phyloP scores from a whole-genome alignment of 2,329 filamentous ascomycete genomes.

The Fusarium sulawesiense region DNA sequence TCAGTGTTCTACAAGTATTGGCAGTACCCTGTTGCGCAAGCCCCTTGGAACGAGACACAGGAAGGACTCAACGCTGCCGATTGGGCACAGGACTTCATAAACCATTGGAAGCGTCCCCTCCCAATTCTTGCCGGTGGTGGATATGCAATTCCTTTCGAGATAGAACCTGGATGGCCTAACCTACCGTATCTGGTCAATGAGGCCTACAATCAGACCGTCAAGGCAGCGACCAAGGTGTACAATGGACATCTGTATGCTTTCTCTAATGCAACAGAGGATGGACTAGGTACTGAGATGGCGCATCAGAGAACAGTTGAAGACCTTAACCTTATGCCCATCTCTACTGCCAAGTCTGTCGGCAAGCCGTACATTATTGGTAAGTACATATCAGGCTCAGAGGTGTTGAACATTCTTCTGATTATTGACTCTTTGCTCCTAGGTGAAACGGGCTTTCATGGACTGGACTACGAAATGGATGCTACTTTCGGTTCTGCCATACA shows the following conservation, averaged over 20 bases:
- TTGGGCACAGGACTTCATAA: background rate
- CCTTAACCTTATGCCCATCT: background rate
- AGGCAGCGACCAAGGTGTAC: background rate
- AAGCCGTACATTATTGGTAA: background rate
- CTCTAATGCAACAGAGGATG: background rate
- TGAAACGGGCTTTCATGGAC: background rate
- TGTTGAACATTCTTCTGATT: no score
- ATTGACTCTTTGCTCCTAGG: no score
- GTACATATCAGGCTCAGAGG: background rate
- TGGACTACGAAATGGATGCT: background rate
- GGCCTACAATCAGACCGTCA: background rate
- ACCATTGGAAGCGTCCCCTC: background rate
- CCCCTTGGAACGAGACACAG: background rate
- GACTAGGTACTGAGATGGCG: background rate
- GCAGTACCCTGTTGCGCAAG: background rate
- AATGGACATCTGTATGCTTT: slow-evolving; percentile 2
- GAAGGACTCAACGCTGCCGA: background rate
- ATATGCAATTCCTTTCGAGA: background rate
- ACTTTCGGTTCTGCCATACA: background rate
- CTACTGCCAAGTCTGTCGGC: background rate
- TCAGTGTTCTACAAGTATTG: slow-evolving; percentile 4
- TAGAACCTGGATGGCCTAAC: background rate
- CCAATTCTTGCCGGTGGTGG: background rate
- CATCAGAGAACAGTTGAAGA: background rate
- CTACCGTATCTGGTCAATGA: background rate